Percentiles rank a stretch among this genome's conserved stretches.
Conservation (phyloP, 73 alveolate species). For the Tetrahymena malaccensis region DNA sequence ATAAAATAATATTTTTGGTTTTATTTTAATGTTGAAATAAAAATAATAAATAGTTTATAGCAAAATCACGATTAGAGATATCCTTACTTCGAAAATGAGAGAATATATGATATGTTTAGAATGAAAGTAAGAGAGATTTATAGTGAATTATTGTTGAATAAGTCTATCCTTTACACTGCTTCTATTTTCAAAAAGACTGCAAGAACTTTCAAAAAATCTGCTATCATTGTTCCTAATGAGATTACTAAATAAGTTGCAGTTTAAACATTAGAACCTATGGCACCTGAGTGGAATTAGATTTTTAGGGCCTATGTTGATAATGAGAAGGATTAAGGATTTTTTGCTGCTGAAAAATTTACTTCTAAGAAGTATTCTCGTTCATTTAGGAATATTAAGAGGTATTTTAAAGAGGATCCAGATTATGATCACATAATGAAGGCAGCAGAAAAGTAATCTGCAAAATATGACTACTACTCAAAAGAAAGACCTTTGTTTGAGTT, state of each 20-base stretch:
- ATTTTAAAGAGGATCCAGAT: background rate
- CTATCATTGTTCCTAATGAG: background rate
- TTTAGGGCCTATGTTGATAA: background rate
- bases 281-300: background rate
- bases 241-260: background rate
- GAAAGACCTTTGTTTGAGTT: background rate
- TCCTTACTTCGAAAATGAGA: background rate
- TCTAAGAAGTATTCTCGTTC: background rate
- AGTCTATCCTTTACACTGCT: background rate
- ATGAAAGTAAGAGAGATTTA: background rate
- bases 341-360: background rate
- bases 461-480: background rate
- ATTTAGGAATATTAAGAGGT: background rate
- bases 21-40: background rate
- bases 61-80: background rate
- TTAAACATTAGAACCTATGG: background rate
- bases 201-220: background rate
- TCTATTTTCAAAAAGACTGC: background rate
- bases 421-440: background rate
- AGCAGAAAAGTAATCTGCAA: background rate
- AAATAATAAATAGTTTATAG: background rate
- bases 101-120: background rate
- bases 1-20: background rate
- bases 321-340: background rate
- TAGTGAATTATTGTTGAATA: background rate